A percentile compares a stretch with the other conserved stretches of the same genome.
phyloP scores from a whole-genome alignment of 2,329 filamentous ascomycete genomes.

The Penicillium decumbens region DNA sequence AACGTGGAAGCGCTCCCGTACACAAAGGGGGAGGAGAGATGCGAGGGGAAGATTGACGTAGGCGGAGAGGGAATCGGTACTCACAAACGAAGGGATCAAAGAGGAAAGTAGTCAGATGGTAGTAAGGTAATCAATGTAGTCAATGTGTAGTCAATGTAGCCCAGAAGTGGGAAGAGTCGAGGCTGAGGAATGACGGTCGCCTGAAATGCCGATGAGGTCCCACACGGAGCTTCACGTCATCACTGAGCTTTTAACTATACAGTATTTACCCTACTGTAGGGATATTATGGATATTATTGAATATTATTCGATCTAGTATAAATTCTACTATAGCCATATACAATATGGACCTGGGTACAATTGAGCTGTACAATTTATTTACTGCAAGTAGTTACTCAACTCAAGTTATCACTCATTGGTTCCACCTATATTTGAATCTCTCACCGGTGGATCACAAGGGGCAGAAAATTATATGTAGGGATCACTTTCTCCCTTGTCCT shows the following conservation, averaged over 20 bases:
- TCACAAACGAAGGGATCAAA: conserved; percentile 1
- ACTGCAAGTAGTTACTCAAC: background rate
- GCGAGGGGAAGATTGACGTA: conserved; percentile 5
- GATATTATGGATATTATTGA: too few species aligned
- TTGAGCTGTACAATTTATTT: background rate
- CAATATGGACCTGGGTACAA: too few species aligned
- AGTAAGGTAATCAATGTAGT: background rate
- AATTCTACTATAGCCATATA: too few species aligned
- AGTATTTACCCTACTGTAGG: too few species aligned
- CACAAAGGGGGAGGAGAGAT: background rate
- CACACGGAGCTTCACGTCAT: conserved; percentile 1
- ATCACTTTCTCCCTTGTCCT: background rate
- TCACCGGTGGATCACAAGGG: background rate
- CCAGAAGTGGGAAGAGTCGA: background rate
- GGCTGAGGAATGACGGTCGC: conserved; percentile 8
- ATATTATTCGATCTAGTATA: too few species aligned
- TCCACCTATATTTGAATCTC: background rate
- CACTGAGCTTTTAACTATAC: too few species aligned
- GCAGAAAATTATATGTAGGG: background rate
- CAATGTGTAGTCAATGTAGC: background rate
- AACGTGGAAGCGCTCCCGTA: background rate
- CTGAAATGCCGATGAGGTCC: background rate
- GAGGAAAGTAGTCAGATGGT: background rate
- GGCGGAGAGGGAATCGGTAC: background rate
- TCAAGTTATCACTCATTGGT: background rate